These are phyloP conservation scores for Colletotrichum sidae DNA, from an alignment of 2,329 filamentous ascomycete genomes.

Conservation along the genomic window DNA sequence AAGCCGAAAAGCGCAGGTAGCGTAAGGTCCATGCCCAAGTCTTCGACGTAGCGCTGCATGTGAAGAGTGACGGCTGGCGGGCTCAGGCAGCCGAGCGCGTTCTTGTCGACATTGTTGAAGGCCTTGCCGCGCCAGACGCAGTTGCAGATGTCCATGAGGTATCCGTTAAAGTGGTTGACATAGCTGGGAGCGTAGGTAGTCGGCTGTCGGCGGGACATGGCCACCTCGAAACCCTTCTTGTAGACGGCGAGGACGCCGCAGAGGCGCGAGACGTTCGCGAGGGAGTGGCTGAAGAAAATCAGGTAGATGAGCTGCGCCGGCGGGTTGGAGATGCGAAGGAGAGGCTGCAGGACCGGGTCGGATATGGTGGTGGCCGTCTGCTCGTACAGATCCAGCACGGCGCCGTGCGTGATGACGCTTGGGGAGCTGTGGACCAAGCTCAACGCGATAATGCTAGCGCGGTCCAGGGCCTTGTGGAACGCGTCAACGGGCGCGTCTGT, in stretches of 20 bases:
- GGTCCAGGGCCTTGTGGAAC: constrained; percentile 56
- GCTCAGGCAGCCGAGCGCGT: constrained; percentile 67
- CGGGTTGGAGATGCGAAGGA: constrained; percentile 76
- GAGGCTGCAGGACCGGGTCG: constrained; percentile 60
- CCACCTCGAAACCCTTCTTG: constrained; percentile 78
- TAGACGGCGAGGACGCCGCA: constrained; percentile 77
- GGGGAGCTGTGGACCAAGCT: constrained; percentile 68
- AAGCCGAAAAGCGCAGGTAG: constrained; percentile 67
- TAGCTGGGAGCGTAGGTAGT: constrained; percentile 67
- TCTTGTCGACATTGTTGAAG: constrained; percentile 73
- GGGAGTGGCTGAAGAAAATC: constrained; percentile 74
- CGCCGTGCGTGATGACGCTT: constrained; percentile 58
- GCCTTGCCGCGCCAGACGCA: constrained; percentile 82
- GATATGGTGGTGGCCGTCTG: constrained; percentile 68
- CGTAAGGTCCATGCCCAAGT: constrained; percentile 58
- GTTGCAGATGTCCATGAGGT: constrained; percentile 89
- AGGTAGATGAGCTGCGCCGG: constrained; percentile 76
- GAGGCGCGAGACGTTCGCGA: constrained; percentile 74
- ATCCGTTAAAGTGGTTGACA: constrained; percentile 81
- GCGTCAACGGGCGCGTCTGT: constrained; percentile 48
- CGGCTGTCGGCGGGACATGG: constrained; percentile 54
- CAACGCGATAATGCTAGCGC: constrained; percentile 67
- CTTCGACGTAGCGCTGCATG: constrained; percentile 61
- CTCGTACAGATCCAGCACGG: constrained; percentile 78
- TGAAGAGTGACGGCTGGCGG: constrained; percentile 55